Percentiles rank a stretch among this genome's conserved stretches.
Conservation (phyloP, 768 basidiomycete species). For the Phallus indusiatus region DNA sequence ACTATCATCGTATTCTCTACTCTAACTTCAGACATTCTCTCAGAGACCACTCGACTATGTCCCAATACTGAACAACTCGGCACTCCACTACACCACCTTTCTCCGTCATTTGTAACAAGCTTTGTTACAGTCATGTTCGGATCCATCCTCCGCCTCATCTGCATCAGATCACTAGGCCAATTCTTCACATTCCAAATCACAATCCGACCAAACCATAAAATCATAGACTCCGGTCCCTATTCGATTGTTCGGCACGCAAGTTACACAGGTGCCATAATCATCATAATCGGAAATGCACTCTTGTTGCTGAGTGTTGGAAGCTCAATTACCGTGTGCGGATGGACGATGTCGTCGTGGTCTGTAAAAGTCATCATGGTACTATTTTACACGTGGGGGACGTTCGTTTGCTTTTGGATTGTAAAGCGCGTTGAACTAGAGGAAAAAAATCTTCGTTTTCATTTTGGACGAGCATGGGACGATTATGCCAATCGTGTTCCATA, state of each 20-base stretch:
- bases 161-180: constrained; percentile 14
- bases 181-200: constrained; percentile 15
- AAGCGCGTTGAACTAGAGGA: background rate
- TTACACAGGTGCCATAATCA: background rate
- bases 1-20: too few species aligned
- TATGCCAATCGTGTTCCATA: background rate
- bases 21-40: too few species aligned
- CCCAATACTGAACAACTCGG: too few species aligned
- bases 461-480: background rate
- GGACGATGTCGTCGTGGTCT: too few species aligned
- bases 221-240: constrained; percentile 15
- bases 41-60: too few species aligned
- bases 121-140: background rate
- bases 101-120: too few species aligned
- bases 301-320: too few species aligned
- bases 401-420: too few species aligned
- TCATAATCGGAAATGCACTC: background rate
- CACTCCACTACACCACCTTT: too few species aligned
- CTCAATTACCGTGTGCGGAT: too few species aligned
- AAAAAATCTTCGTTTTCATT: background rate
- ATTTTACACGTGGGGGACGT: too few species aligned
- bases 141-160: constrained; percentile 24
- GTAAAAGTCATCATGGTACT: too few species aligned
- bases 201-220: constrained; percentile 15
- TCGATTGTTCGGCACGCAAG: constrained; percentile 16